These are phyloP conservation scores for Volutella citrinella DNA, from an alignment of 2,329 filamentous ascomycete genomes.

Conservation along the genomic window DNA sequence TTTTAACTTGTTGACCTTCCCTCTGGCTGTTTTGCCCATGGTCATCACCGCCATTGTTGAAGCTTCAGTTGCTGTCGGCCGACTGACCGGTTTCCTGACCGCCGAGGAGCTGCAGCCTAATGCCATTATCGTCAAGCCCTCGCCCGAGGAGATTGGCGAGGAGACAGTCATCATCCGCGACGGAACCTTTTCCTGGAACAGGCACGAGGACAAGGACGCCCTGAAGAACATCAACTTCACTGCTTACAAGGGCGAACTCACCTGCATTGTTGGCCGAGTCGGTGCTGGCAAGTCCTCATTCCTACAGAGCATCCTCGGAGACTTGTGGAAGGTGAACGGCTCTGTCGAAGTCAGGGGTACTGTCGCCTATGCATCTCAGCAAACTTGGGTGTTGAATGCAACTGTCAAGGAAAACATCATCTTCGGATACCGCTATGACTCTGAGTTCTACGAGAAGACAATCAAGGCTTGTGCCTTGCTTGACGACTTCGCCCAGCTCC, in stretches of 20 bases:
- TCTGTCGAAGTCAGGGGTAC: constrained; percentile 78
- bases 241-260: constrained; percentile 88
- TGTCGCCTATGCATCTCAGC: constrained; percentile 88
- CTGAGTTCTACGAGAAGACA: constrained; percentile 90
- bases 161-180: constrained; percentile 82
- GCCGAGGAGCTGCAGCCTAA: constrained; percentile 89
- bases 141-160: constrained; percentile 75
- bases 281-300: constrained; percentile 93
- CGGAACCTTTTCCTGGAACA: constrained; percentile 93
- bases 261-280: constrained; percentile 91
- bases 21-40: constrained; percentile 91
- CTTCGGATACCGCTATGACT: constrained; percentile 92
- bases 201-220: constrained; percentile 66
- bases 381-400: constrained; percentile 96
- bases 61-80: constrained; percentile 85
- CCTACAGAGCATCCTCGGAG: constrained; percentile 82
- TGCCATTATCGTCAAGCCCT: constrained; percentile 68
- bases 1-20: constrained; percentile 96
- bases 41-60: constrained; percentile 96
- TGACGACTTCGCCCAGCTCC: constrained; percentile 88
- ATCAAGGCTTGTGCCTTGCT: constrained; percentile 85
- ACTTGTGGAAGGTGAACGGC: constrained; percentile 86
- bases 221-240: constrained; percentile 84
- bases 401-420: constrained; percentile 96
- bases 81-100: constrained; percentile 78